Evolutionary conservation across 2,329 filamentous ascomycete genomes (phyloP).

Genomic region (Drechslerella coelobrocha): DNA sequence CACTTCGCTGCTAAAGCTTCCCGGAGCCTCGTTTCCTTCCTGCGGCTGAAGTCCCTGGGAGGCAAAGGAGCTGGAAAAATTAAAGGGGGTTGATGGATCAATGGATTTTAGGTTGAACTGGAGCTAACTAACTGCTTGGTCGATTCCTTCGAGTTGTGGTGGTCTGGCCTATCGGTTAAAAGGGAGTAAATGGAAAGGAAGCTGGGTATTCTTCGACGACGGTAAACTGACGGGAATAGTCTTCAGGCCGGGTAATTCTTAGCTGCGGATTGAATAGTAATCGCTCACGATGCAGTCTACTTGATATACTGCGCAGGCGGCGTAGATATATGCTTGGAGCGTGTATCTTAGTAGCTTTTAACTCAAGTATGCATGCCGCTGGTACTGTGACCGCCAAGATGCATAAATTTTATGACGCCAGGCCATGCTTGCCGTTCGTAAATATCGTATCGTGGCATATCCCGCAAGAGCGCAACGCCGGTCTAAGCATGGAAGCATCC

Average conservation of each 20-base stretch:
- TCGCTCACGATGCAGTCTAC: no score
- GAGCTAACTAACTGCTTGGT: no score
- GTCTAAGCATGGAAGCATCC: neutral
- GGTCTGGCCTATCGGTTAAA: constrained; percentile 39
- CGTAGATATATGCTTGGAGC: constrained; percentile 7
- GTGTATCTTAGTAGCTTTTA: constrained; percentile 13
- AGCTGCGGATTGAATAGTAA: neutral
- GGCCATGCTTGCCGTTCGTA: constrained; percentile 31
- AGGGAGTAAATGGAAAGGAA: neutral
- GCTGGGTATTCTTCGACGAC: neutral
- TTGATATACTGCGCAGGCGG: no score
- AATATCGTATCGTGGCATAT: constrained; percentile 24
- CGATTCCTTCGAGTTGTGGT: constrained; percentile 12
- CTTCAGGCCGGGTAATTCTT: neutral
- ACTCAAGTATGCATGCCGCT: constrained; percentile 9
- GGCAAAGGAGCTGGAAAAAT: constrained; percentile 5
- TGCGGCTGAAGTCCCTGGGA: constrained; percentile 34
- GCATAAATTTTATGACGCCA: constrained; percentile 39
- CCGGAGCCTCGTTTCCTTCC: constrained; percentile 9
- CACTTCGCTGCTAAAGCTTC: neutral
- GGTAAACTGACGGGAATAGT: neutral
- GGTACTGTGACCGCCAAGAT: constrained; percentile 16
- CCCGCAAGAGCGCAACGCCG: neutral
- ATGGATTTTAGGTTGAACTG: constrained; percentile 38
- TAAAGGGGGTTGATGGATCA: constrained; percentile 27